Evolutionary conservation across 805 yeast species (phyloP).

Genomic region (Starmerella floris): DNA sequence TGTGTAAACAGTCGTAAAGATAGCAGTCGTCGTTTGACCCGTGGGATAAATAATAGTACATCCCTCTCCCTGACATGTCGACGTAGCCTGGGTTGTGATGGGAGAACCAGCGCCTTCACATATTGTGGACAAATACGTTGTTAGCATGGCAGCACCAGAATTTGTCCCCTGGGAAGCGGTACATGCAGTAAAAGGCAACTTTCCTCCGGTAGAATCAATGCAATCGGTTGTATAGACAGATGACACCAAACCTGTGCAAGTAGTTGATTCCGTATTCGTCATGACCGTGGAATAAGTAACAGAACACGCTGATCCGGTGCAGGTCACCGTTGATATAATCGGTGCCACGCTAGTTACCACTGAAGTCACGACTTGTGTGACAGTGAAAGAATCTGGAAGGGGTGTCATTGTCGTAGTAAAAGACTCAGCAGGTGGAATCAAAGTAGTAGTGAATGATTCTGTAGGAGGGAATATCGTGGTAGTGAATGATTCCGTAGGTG

Average conservation of each 20-base stretch:
- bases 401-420: neutral
- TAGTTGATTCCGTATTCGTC: too few relatives aligned
- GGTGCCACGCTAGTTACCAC: conserved; percentile 3
- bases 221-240: conserved; percentile 2
- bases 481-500: neutral
- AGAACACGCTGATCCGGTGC: conserved; percentile 9
- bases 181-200: neutral
- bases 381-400: too few relatives aligned
- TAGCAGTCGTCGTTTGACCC: conserved; percentile 1
- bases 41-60: conserved; percentile 12
- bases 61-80: conserved; percentile 9
- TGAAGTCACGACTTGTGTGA: conserved; percentile 1
- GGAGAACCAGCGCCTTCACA: conserved; percentile 1
- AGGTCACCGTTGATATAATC: conserved; percentile 1
- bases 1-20: conserved; percentile 2
- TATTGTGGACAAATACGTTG: conserved; percentile 4
- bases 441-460: neutral
- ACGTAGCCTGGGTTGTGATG: neutral
- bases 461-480: neutral
- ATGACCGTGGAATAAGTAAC: conserved; percentile 6
- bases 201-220: conserved; percentile 5
- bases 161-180: neutral
- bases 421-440: neutral
- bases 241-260: too few relatives aligned
- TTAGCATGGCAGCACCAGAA: neutral